These are phyloP conservation scores for Aspergillus wentii DNA, from an alignment of 495 filamentous ascomycete species.

Conservation along the genomic window DNA sequence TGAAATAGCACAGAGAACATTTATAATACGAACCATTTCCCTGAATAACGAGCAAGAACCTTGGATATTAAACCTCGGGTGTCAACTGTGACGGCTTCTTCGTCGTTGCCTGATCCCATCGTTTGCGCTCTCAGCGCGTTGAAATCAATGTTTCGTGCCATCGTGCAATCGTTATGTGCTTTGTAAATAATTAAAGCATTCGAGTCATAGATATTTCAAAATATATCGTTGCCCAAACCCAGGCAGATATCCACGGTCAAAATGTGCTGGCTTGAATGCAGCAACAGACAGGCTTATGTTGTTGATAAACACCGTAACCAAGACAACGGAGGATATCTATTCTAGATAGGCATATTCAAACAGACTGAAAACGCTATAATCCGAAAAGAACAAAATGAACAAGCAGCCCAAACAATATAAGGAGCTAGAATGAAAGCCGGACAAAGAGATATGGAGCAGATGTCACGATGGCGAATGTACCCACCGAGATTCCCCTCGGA, in stretches of 20 bases:
- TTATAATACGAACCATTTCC: slow-evolving; percentile 61
- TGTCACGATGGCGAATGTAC: not conserved
- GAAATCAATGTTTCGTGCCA: slow-evolving; percentile 67
- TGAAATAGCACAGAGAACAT: not conserved
- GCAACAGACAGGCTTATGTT: too few relatives aligned
- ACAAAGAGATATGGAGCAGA: not conserved
- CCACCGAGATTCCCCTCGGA: not conserved
- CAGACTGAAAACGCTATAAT: too few relatives aligned
- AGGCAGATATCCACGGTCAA: too few relatives aligned
- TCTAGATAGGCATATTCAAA: too few relatives aligned
- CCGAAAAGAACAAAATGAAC: too few relatives aligned
- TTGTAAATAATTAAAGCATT: too few relatives aligned
- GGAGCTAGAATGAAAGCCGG: not conserved
- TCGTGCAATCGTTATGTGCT: slow-evolving; percentile 28
- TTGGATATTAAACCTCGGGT: slow-evolving; percentile 97
- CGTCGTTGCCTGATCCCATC: slow-evolving; percentile 77
- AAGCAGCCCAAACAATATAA: not conserved
- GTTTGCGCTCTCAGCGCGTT: slow-evolving; percentile 80
- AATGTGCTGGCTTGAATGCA: too few relatives aligned
- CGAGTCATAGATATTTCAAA: too few relatives aligned
- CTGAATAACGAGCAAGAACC: slow-evolving; percentile 89
- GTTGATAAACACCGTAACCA: too few relatives aligned
- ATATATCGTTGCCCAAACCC: too few relatives aligned
- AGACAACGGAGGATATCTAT: too few relatives aligned
- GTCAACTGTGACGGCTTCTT: slow-evolving; percentile 98